These are phyloP conservation scores for Ophiosphaerella herpotricha DNA, from an alignment of 2,329 filamentous ascomycete species.

Conservation along the genomic window DNA sequence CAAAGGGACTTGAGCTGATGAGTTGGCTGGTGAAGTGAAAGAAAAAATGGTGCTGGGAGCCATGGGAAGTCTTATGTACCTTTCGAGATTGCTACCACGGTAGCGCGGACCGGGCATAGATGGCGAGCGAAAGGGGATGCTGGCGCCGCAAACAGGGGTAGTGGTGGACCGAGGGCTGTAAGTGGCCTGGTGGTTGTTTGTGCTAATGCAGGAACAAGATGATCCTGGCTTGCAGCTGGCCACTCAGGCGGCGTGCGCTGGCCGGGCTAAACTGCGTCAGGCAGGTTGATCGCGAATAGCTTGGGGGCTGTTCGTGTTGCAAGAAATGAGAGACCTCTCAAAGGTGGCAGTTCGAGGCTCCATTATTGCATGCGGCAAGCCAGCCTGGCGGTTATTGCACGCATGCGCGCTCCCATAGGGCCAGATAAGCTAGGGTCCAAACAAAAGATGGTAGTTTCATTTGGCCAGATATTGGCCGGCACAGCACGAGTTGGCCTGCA, in stretches of 20 bases:
- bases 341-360: constrained; percentile 27
- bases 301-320: constrained; percentile 39
- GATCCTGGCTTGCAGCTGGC: constrained; percentile 29
- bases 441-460: not conserved
- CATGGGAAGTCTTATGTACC: constrained; percentile 41
- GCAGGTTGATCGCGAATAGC: constrained; percentile 32
- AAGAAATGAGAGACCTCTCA: constrained; percentile 32
- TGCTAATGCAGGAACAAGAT: constrained; percentile 45
- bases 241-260: constrained; percentile 30
- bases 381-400: constrained; percentile 31
- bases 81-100: constrained; percentile 44
- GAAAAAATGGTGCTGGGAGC: constrained; percentile 23
- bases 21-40: constrained; percentile 42
- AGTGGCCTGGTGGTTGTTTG: constrained; percentile 36
- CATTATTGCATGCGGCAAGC: constrained; percentile 15
- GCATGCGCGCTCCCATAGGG: constrained; percentile 15
- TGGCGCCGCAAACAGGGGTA: constrained; percentile 33
- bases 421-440: constrained; percentile 6
- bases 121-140: constrained; percentile 40
- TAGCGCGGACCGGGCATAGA: constrained; percentile 40
- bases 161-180: constrained; percentile 25
- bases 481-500: not conserved
- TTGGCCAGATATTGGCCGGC: constrained; percentile 9
- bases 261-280: constrained; percentile 33
- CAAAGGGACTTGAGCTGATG: constrained; percentile 45